These are phyloP conservation scores for Fusarium dlaminii DNA, from an alignment of 2,329 filamentous ascomycete genomes.

Conservation along the genomic window DNA sequence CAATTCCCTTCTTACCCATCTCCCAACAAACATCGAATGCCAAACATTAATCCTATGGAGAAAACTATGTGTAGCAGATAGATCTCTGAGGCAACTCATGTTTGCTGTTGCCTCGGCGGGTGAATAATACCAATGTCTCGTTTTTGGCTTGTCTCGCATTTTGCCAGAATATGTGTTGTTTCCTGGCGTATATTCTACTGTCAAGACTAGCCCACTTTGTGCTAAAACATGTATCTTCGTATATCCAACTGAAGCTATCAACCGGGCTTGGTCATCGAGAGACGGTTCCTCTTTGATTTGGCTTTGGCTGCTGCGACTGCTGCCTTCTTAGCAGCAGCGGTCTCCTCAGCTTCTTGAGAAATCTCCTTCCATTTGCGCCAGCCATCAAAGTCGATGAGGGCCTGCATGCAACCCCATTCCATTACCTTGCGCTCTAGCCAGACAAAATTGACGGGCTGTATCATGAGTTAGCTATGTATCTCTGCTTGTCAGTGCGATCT, in stretches of 20 bases:
- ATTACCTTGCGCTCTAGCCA: constrained; percentile 98
- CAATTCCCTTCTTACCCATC: constrained; percentile 20
- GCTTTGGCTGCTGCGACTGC: constrained; percentile 46
- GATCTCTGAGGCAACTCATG: constrained; percentile 11
- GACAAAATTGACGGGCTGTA: constrained; percentile 92
- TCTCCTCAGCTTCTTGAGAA: constrained; percentile 57
- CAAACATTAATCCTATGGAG: constrained; percentile 21
- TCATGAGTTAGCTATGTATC: constrained; percentile 15
- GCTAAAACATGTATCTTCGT: neutral
- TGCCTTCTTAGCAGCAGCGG: constrained; percentile 55
- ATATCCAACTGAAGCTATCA: constrained; percentile 12
- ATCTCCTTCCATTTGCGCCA: constrained; percentile 98
- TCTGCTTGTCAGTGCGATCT: neutral
- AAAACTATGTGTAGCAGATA: constrained; percentile 8
- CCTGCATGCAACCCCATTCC: constrained; percentile 99
- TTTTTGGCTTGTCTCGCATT: neutral
- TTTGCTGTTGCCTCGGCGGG: constrained; percentile 17
- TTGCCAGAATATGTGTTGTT: neutral
- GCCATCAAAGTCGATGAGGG: constrained; percentile 96
- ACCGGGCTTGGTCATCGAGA: constrained; percentile 46
- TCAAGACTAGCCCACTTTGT: neutral
- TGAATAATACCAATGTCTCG: neutral
- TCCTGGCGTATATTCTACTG: neutral
- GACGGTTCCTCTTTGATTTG: constrained; percentile 58
- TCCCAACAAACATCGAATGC: constrained; percentile 24